Percentiles rank a stretch among this genome's conserved stretches.
phyloP scores from a whole-genome alignment of 495 filamentous ascomycete genomes.

The Hyphodiscus hymeniophilus region DNA sequence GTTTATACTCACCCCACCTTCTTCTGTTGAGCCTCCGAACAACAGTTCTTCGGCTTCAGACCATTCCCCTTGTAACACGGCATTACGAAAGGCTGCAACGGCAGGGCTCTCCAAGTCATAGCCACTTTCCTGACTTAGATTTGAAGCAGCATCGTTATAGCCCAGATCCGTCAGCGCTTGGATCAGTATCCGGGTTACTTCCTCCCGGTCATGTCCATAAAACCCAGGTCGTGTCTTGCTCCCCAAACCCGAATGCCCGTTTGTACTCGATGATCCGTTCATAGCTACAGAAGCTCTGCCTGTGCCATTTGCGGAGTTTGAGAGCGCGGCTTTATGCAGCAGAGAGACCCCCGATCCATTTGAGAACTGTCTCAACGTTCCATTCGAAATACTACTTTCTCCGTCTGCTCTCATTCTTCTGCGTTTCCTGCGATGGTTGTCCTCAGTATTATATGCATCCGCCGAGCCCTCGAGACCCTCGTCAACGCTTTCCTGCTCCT shows the following conservation, averaged over 20 bases:
- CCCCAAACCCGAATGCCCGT: slow-evolving; percentile 24
- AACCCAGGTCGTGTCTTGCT: slow-evolving; percentile 25
- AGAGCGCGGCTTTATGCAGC: slow-evolving; percentile 21
- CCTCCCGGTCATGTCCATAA: slow-evolving; percentile 83
- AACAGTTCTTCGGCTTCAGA: slow-evolving; percentile 73
- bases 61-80: slow-evolving; percentile 80
- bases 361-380: slow-evolving; percentile 26
- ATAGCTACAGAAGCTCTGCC: slow-evolving; percentile 25
- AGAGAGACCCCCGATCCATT: slow-evolving; percentile 31
- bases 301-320: slow-evolving; percentile 31
- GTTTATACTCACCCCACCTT: slow-evolving; percentile 37
- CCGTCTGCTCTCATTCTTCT: slow-evolving; percentile 24
- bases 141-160: slow-evolving; percentile 66
- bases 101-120: slow-evolving; percentile 78
- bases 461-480: slow-evolving; percentile 9
- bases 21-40: slow-evolving; percentile 49
- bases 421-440: slow-evolving; percentile 24
- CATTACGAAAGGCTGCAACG: slow-evolving; percentile 75
- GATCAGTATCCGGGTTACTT: slow-evolving; percentile 87
- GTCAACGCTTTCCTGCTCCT: slow-evolving; percentile 10
- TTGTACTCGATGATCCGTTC: slow-evolving; percentile 32
- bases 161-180: slow-evolving; percentile 85
- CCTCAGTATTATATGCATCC: slow-evolving; percentile 5
- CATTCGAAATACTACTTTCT: slow-evolving; percentile 25
- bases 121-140: slow-evolving; percentile 73